phyloP scores from a whole-genome alignment of 495 filamentous ascomycete genomes.

The Ascodesmis nigricans region DNA sequence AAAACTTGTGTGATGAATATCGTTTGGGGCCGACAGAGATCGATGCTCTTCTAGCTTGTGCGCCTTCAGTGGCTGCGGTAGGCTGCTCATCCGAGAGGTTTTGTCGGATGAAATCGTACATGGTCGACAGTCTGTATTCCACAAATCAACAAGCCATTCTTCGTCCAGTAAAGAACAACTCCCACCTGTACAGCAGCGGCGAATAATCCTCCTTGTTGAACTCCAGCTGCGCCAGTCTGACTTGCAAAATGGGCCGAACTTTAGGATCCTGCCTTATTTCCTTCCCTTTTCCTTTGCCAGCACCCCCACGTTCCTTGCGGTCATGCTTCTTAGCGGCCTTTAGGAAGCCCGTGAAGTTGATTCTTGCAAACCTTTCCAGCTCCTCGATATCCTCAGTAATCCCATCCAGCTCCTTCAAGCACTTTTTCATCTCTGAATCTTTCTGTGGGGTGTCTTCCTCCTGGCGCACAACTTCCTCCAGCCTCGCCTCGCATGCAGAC shows the following conservation, averaged over 20 bases:
- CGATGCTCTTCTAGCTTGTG: slow-evolving; percentile 23
- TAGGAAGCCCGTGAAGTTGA: slow-evolving; percentile 93
- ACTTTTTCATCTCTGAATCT: slow-evolving; percentile 37
- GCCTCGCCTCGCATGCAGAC: slow-evolving; percentile 27
- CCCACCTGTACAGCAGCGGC: slow-evolving; percentile 53
- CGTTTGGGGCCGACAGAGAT: slow-evolving; percentile 33
- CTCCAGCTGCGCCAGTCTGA: slow-evolving; percentile 62
- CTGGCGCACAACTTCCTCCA: slow-evolving; percentile 27
- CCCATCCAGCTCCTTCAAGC: slow-evolving; percentile 54
- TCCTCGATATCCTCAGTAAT: slow-evolving; percentile 84
- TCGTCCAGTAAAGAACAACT: neutral
- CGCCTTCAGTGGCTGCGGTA: slow-evolving; percentile 11
- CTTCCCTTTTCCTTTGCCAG: slow-evolving; percentile 17
- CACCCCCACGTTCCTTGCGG: slow-evolving; percentile 44
- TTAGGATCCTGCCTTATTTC: slow-evolving; percentile 33
- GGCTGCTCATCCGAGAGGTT: slow-evolving; percentile 37
- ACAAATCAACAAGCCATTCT: slow-evolving; percentile 1
- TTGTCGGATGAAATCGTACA: slow-evolving; percentile 87
- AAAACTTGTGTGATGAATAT: slow-evolving; percentile 92
- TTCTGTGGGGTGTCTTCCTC: slow-evolving; percentile 21
- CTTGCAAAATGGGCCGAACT: slow-evolving; percentile 72
- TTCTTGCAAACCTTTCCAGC: slow-evolving; percentile 78
- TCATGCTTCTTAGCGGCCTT: slow-evolving; percentile 99
- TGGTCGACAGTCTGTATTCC: slow-evolving; percentile 44
- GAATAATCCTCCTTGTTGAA: slow-evolving; percentile 94